A percentile compares a stretch with the other conserved stretches of the same genome.
Evolutionary conservation across 1,139 yeast species (phyloP).

Genomic region (Yamadazyma blattariae): DNA sequence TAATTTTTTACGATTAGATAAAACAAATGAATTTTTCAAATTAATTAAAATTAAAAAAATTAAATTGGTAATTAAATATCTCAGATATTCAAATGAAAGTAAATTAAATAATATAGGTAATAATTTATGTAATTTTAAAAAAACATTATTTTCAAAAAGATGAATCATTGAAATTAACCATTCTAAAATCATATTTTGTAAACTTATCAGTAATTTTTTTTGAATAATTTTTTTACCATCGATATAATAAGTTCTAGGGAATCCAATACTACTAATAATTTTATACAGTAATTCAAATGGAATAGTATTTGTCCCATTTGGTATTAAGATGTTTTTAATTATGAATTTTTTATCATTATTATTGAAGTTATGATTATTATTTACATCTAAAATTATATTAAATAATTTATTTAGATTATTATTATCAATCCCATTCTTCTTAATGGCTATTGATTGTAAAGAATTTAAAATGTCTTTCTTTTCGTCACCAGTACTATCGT

Average conservation of each 20-base stretch:
- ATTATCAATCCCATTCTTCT: too few species aligned
- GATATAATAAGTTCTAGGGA: constrained; percentile 25
- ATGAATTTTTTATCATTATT: constrained; percentile 13
- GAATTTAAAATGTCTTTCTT: too few species aligned
- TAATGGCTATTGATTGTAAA: too few species aligned
- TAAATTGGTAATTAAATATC: constrained; percentile 28
- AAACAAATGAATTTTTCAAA: constrained; percentile 11
- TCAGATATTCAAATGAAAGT: constrained; percentile 32
- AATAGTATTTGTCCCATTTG: constrained; percentile 12
- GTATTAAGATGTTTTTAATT: constrained; percentile 13
- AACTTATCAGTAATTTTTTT: constrained; percentile 19
- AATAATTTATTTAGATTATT: constrained; percentile 1
- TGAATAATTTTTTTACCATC: constrained; percentile 22
- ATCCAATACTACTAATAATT: constrained; percentile 27
- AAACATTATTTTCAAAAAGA: constrained; percentile 21
- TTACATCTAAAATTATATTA: constrained; percentile 2
- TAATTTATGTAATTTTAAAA: constrained; percentile 15
- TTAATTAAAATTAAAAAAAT: constrained; percentile 23
- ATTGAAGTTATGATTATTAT: neutral
- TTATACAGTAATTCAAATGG: constrained; percentile 15
- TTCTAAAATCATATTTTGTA: constrained; percentile 25
- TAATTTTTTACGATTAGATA: constrained; percentile 7
- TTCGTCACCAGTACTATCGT: too few species aligned
- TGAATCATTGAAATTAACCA: constrained; percentile 32
- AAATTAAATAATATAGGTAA: constrained; percentile 29